Evolutionary conservation across 129 eudicot genomes (phyloP), one percentile per base, ranked within the genome.

Genomic region (Lonicera japonica): DNA sequence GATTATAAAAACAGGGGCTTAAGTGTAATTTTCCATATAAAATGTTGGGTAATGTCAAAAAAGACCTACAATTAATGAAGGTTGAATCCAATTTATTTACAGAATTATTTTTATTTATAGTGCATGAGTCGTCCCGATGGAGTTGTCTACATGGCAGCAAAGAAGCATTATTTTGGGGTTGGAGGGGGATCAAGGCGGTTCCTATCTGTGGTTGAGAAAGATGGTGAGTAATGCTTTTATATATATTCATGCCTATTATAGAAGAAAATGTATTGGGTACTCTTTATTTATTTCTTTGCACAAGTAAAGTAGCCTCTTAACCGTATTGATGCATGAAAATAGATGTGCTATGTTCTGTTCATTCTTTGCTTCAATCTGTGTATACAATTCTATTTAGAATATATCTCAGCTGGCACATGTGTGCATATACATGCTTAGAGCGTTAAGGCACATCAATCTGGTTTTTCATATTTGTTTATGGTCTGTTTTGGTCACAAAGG

Each of bases 111-210:
- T 64, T 68, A 14, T 54, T 58, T 77, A 34, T 70, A 91, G 98
- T 82, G 86, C 69, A 29, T 82, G 55, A 66, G 80, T 59, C 77
- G 50, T 68, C 83, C 96, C 66, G 56, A 75, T 58, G 98, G 98
- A 71, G 86, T 87, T 54, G 86, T 87, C 20, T 92, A 87, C 71
- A 80, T 92, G 95, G 96, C 98, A 47, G 98, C 95, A 71, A 92
- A 92, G 77, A 92, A 92, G 73, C 75, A 92, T 70, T 92, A 92
- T 72, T 92, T 92, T 64, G 98, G 98, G 21, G 90, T 84, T 39
- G 97, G 96, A 58, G 95, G 96, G 25, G 98, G 98, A 52, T 82
- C 98, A 22, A 78, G 98, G 75, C 80, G 91, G 48, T 92, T 92
- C 70, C 11, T 92, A 51, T 92, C 98, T 45, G 12, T 92, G 55